A percentile compares a stretch with the other conserved stretches of the same genome.
Conservation (phyloP, 306 rosid genomes). For the Cucurbita pepo region DNA sequence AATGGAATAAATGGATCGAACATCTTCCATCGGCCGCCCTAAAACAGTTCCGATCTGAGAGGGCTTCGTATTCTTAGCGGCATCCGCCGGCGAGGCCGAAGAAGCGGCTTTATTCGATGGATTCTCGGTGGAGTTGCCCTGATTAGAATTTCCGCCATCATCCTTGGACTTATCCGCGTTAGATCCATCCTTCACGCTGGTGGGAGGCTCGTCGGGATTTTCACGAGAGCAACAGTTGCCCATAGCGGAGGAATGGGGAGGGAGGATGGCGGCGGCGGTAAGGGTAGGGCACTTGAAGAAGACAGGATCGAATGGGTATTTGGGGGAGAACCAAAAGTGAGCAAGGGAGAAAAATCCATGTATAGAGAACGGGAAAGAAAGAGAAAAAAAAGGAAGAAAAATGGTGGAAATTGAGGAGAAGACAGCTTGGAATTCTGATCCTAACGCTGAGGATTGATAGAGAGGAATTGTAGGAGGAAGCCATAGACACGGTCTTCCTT, state of each 20-base stretch:
- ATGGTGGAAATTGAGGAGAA: constrained; percentile 14
- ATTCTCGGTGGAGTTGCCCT: background rate
- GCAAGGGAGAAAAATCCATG: constrained; percentile 9
- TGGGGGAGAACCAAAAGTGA: constrained; percentile 18
- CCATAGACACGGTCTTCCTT: background rate
- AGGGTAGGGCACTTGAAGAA: constrained; percentile 7
- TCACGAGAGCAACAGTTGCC: constrained; percentile 92
- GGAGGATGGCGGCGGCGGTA: background rate
- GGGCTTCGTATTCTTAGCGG: constrained; percentile 16
- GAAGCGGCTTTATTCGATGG: constrained; percentile 16
- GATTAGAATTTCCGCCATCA: background rate
- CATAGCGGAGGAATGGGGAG: constrained; percentile 31
- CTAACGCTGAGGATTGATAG: constrained; percentile 28
- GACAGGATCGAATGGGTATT: constrained; percentile 25
- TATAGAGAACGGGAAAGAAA: constrained; percentile 8
- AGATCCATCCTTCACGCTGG: constrained; percentile 18
- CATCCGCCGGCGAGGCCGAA: constrained; percentile 13
- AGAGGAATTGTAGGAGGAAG: constrained; percentile 43
- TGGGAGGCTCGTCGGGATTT: constrained; percentile 23
- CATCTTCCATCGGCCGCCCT: constrained; percentile 85
- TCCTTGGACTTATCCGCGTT: background rate
- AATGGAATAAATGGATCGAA: constrained; percentile 29
- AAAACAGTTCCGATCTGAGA: constrained; percentile 45
- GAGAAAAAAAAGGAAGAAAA: constrained; percentile 2
- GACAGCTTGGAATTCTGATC: constrained; percentile 36